Percentiles rank a stretch among this genome's conserved stretches.
phyloP scores from a whole-genome alignment of 768 basidiomycete genomes.

The Collybia sp. region DNA sequence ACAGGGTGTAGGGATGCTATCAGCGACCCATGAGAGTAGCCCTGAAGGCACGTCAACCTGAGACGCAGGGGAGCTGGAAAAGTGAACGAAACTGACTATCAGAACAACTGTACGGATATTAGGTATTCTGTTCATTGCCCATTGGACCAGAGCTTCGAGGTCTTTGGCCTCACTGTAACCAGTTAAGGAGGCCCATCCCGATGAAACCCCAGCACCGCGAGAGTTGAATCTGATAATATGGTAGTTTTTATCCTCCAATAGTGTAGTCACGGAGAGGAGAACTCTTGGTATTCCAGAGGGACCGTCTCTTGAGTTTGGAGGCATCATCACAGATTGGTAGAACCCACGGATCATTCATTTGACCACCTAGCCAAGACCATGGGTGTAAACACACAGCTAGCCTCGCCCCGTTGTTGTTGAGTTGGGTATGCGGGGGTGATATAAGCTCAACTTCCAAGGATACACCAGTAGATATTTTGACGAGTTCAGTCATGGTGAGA shows the following conservation, averaged over 20 bases:
- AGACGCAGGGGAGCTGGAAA: not conserved
- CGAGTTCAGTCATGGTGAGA: constrained; percentile 5
- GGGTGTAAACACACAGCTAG: constrained; percentile 76
- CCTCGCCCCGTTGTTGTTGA: constrained; percentile 25
- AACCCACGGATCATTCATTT: constrained; percentile 72
- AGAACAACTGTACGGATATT: constrained; percentile 50
- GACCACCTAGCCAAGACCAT: constrained; percentile 83
- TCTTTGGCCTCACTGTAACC: constrained; percentile 70
- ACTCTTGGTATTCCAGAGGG: constrained; percentile 29
- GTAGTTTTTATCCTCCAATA: constrained; percentile 41
- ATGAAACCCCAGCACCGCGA: constrained; percentile 71
- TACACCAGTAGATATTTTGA: constrained; percentile 15
- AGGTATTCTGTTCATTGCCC: constrained; percentile 39
- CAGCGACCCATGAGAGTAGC: constrained; percentile 80
- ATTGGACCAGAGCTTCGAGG: constrained; percentile 55
- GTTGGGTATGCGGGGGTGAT: constrained; percentile 17
- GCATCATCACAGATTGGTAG: constrained; percentile 1
- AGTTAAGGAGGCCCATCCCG: constrained; percentile 70
- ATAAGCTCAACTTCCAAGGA: constrained; percentile 34
- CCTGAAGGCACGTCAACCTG: constrained; percentile 36
- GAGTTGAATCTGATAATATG: constrained; percentile 72
- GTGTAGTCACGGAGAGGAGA: constrained; percentile 31
- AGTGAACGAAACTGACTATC: constrained; percentile 40
- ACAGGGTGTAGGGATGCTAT: constrained; percentile 64
- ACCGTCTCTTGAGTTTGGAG: not conserved